Evolutionary conservation across 306 rosid genomes (phyloP).

Genomic region (Cicer chorassanicum): DNA sequence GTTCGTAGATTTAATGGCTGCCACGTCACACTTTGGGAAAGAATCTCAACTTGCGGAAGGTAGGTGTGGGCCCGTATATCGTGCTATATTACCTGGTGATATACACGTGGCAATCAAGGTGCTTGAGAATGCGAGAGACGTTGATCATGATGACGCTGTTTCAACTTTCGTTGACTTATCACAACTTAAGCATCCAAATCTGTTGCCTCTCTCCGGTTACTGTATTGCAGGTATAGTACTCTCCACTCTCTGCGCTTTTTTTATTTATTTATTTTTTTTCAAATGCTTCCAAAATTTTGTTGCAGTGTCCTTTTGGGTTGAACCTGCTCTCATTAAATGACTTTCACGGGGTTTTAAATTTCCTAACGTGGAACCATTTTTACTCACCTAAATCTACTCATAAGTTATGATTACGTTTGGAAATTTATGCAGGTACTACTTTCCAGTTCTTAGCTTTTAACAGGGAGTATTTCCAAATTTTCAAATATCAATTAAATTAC

Average conservation of each 20-base stretch:
- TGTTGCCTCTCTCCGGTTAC: slow-evolving; percentile 87
- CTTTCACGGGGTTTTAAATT: slow-evolving; percentile 49
- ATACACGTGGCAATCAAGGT: slow-evolving; percentile 96
- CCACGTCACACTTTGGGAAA: slow-evolving; percentile 95
- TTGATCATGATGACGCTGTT: slow-evolving; percentile 64
- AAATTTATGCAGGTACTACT: slow-evolving; percentile 41
- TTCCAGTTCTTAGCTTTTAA: background rate
- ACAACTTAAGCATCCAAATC: slow-evolving; percentile 75
- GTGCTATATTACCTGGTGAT: slow-evolving; percentile 83
- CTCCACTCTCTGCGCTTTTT: too few species aligned
- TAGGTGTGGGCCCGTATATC: slow-evolving; percentile 91
- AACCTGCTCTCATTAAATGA: slow-evolving; percentile 51
- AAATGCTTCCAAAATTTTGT: slow-evolving; percentile 22
- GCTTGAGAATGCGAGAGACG: slow-evolving; percentile 71
- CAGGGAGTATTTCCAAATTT: too few species aligned
- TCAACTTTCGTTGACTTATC: slow-evolving; percentile 64
- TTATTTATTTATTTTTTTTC: background rate
- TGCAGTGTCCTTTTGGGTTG: background rate
- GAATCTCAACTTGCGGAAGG: slow-evolving; percentile 93
- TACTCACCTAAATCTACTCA: slow-evolving; percentile 47
- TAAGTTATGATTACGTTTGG: slow-evolving; percentile 46
- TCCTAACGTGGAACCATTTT: slow-evolving; percentile 13
- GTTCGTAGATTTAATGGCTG: slow-evolving; percentile 82
- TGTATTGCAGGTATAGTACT: slow-evolving; percentile 76
- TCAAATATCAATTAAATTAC: too few species aligned